Evolutionary conservation across 192 early-diverging fungal species (phyloP).

Genomic region (Umbelopsis sp.): DNA sequence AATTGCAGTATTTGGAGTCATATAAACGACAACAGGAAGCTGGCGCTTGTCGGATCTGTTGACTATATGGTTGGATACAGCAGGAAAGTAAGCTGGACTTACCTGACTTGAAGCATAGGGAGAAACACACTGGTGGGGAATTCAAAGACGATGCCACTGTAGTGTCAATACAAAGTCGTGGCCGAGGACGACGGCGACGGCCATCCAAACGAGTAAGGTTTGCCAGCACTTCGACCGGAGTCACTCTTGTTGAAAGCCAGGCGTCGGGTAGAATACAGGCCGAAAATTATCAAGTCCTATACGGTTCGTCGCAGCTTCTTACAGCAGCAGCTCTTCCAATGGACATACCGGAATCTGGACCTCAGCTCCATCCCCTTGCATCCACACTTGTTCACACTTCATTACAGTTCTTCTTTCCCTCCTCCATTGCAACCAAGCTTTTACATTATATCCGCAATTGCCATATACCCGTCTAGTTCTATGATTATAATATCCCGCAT

Average conservation of each 20-base stretch:
- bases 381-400: neutral
- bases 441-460: neutral
- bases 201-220: slow-evolving; percentile 1
- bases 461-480: neutral
- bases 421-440: neutral
- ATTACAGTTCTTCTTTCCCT: slow-evolving; percentile 12
- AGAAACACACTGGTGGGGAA: neutral
- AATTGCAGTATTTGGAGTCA: slow-evolving; percentile 54
- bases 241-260: neutral
- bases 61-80: slow-evolving; percentile 18
- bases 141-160: neutral
- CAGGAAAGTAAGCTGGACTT: slow-evolving; percentile 2
- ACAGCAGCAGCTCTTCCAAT: neutral
- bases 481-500: neutral
- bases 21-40: slow-evolving; percentile 38
- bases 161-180: neutral
- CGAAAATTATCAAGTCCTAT: neutral
- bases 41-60: slow-evolving; percentile 10
- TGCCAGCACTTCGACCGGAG: slow-evolving; percentile 1
- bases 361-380: neutral
- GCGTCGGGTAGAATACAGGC: neutral
- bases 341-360: neutral
- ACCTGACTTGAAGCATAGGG: neutral
- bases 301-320: neutral
- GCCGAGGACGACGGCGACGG: too few relatives aligned